Evolutionary conservation across 208 protist genomes (phyloP).

Genomic region (Crithidia brevicula): DNA sequence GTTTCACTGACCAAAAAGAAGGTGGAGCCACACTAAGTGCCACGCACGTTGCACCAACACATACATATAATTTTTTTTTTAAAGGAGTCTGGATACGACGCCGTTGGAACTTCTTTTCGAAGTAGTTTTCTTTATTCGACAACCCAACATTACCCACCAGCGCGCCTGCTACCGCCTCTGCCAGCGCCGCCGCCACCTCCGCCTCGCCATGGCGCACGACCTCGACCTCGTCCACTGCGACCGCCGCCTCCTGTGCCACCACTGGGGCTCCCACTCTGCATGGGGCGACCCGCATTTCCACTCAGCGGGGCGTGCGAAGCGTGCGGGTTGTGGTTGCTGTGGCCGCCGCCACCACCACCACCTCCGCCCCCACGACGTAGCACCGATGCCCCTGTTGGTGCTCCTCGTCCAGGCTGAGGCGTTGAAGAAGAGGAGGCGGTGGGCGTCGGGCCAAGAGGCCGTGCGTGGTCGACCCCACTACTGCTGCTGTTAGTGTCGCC

Average conservation of each 20-base stretch:
- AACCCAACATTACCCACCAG: not conserved
- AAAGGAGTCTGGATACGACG: too few relatives aligned
- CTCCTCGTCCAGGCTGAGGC: not conserved
- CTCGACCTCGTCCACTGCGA: slow-evolving; percentile 17
- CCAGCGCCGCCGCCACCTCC: slow-evolving; percentile 23
- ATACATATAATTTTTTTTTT: not conserved
- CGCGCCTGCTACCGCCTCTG: not conserved
- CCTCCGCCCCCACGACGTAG: not conserved
- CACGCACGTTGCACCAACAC: too few relatives aligned
- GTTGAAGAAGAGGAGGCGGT: not conserved
- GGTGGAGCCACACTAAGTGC: too few relatives aligned
- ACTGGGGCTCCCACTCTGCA: not conserved
- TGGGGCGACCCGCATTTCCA: not conserved
- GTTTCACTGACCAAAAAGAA: too few relatives aligned
- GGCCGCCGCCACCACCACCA: not conserved
- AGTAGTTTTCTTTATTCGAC: too few relatives aligned
- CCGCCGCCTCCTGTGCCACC: slow-evolving; percentile 13
- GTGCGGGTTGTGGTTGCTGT: not conserved
- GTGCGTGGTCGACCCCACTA: not conserved
- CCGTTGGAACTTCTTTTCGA: too few relatives aligned
- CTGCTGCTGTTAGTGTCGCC: not conserved
- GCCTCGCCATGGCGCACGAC: slow-evolving; percentile 12
- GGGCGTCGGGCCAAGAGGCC: not conserved
- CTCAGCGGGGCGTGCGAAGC: too few relatives aligned
- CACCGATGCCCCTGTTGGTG: not conserved